Percentiles rank a stretch among this genome's conserved stretches.
phyloP scores from a whole-genome alignment of 2,329 filamentous ascomycete species.

The Lizonia empirigonia region DNA sequence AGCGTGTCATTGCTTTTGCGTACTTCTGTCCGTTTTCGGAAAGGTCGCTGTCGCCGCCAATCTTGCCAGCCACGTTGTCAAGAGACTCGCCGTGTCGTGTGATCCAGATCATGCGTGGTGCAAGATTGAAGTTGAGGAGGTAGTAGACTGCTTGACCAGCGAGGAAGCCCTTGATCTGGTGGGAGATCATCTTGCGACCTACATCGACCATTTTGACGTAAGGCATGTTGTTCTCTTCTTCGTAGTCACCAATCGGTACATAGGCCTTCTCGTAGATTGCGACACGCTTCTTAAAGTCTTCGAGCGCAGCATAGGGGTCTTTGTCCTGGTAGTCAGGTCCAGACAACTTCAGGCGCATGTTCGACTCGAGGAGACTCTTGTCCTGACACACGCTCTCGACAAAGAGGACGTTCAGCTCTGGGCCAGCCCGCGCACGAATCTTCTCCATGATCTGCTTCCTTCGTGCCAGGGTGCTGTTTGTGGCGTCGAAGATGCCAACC shows the following conservation, averaged over 20 bases:
- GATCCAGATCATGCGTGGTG: slow-evolving; percentile 96
- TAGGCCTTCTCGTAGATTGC: slow-evolving; percentile 94
- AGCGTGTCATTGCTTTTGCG: slow-evolving; percentile 76
- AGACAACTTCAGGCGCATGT: slow-evolving; percentile 95
- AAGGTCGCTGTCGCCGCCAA: slow-evolving; percentile 87
- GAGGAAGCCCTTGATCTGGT: slow-evolving; percentile 89
- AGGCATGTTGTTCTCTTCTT: slow-evolving; percentile 88
- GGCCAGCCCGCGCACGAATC: slow-evolving; percentile 81
- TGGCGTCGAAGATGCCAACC: slow-evolving; percentile 94
- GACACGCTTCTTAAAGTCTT: slow-evolving; percentile 91
- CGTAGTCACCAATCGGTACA: slow-evolving; percentile 84
- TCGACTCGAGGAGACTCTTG: slow-evolving; percentile 81
- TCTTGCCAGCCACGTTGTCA: slow-evolving; percentile 85
- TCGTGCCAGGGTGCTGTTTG: slow-evolving; percentile 90
- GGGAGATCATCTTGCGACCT: slow-evolving; percentile 88
- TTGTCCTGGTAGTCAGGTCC: slow-evolving; percentile 96
- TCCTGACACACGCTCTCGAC: slow-evolving; percentile 94
- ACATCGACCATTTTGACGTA: slow-evolving; percentile 99
- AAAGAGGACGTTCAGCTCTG: slow-evolving; percentile 86
- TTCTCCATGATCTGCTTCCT: slow-evolving; percentile 82
- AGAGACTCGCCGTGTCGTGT: slow-evolving; percentile 90
- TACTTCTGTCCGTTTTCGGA: slow-evolving; percentile 82
- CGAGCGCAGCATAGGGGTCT: slow-evolving; percentile 81
- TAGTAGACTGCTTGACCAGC: slow-evolving; percentile 93
- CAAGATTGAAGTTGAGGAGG: slow-evolving; percentile 93